Evolutionary conservation across 2,329 filamentous ascomycete species (phyloP).

Genomic region (Hypoxylon sp.): DNA sequence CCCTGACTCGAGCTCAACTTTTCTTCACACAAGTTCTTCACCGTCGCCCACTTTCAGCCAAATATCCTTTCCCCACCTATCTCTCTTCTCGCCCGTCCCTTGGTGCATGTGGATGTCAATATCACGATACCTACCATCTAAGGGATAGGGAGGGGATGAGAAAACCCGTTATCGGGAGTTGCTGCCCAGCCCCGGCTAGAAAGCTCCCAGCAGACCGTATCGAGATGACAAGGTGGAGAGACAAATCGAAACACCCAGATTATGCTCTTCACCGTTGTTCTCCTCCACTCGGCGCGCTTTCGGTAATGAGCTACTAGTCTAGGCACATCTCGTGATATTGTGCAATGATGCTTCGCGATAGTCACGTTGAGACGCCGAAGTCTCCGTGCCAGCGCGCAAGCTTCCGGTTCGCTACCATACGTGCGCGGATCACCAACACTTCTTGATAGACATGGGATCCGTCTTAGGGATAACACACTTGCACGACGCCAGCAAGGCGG

Average conservation of each 20-base stretch:
- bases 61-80: conserved; percentile 28
- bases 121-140: conserved; percentile 33
- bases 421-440: conserved; percentile 29
- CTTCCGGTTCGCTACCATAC: conserved; percentile 43
- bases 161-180: conserved; percentile 21
- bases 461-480: conserved; percentile 30
- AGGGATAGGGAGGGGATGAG: conserved; percentile 2
- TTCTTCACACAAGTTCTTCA: conserved; percentile 38
- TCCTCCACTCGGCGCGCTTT: conserved; percentile 42
- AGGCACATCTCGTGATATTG: conserved; percentile 44
- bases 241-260: conserved; percentile 29
- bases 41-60: conserved; percentile 41
- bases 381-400: conserved; percentile 41
- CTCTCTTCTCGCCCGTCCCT: conserved; percentile 12
- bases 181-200: conserved; percentile 18
- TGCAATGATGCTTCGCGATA: conserved; percentile 35
- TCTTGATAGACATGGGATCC: conserved; percentile 28
- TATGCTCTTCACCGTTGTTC: conserved; percentile 37
- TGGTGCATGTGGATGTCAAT: conserved; percentile 16
- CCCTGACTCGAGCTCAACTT: conserved; percentile 19
- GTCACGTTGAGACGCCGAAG: conserved; percentile 36
- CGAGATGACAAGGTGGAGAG: conserved; percentile 38
- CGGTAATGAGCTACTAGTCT: conserved; percentile 40
- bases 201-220: conserved; percentile 34
- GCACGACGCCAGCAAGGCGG: conserved; percentile 37